Conservation (phyloP, 2,329 filamentous ascomycete genomes). For the Ophiobolus disseminans region DNA sequence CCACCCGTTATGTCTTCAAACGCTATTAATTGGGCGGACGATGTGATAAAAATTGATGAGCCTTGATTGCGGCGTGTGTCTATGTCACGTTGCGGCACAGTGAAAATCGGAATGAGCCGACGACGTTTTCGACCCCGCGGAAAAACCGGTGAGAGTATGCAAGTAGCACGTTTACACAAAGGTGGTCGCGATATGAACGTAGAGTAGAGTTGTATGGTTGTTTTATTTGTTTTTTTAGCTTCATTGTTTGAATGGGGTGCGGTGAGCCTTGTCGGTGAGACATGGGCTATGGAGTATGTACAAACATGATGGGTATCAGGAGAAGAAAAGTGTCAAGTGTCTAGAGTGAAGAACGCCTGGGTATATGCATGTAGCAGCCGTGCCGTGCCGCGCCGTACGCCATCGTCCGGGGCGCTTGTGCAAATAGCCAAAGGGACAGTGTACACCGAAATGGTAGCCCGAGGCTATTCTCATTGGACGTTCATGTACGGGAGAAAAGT, state of each 20-base stretch:
- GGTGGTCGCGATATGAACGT: no score
- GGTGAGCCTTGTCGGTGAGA: conserved; percentile 7
- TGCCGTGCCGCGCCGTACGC: not conserved
- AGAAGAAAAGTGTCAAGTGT: not conserved
- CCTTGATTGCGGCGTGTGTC: conserved; percentile 19
- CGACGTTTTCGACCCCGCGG: no score
- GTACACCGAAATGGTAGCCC: not conserved
- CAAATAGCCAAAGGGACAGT: not conserved
- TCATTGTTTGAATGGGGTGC: no score
- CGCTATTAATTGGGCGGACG: no score
- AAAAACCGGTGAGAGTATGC: not conserved
- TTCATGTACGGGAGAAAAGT: conserved; percentile 43
- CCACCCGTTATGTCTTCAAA: no score
- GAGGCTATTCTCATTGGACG: conserved; percentile 23
- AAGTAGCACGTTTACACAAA: no score
- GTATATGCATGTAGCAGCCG: conserved; percentile 2
- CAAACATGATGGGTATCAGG: conserved; percentile 3
- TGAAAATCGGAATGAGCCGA: no score
- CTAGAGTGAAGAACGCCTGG: not conserved
- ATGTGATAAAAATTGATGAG: conserved; percentile 1
- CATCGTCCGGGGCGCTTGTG: not conserved
- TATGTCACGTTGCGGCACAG: conserved; percentile 18
- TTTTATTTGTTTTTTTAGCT: no score
- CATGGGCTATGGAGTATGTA: conserved; percentile 3
- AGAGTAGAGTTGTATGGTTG: no score